Base-by-base conservation (phyloP, 495 filamentous ascomycete species). In the Cercophora newfieldiana region DNA sequence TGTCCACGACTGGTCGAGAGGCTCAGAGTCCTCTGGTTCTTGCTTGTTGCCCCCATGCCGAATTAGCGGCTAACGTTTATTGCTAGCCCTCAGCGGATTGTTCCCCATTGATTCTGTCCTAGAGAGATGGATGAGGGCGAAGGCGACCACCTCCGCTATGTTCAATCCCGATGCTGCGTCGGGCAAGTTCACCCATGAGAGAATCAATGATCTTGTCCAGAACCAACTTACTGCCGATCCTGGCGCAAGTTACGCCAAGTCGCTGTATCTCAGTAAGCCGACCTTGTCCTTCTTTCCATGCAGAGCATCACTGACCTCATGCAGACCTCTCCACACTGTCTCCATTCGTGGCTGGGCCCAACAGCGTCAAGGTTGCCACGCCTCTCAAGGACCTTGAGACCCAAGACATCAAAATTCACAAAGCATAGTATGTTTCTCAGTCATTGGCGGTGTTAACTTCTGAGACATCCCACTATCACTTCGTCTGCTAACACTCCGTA, bases 331-430 rank as follows among this genome's bases (percentile, higher is more conserved):
- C 91, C 0, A 92, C 91, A 0, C 85, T 97, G 8, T 89, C 91
- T 1, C 94, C 95, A 0, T 93, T 91, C 66, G 90, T 99, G 7
- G 86, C 94, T 0, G 95, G 95, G 0, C 94, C 95, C 0, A 96
- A 97, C 77, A 94, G 91, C 0, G 93, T 97, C 69, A 97, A 97
- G 77, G 76, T 93, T 7, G 87, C 90, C 0, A 97, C 89, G 0
- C 92, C 95, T 2, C 81, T 97, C 0, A 73, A 78, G 18, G 87
- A 95, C n/a, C 83, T 99, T 4, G 88, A 90, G 68, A 68, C 82
- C 0, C 78, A 91, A 72, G 75, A 89, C 63, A 94, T 98, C 75
- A 83, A 83, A 50, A 78, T 98, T 37, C 79, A 98, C 79, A 92
- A 91, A 71, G 93, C 92, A 3, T 97, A 97, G 37, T 44, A 44